Percentiles rank a stretch among this genome's conserved stretches.
phyloP scores from a whole-genome alignment of 1,284 basidiomycete species.

The Ceratobasidium sp. region DNA sequence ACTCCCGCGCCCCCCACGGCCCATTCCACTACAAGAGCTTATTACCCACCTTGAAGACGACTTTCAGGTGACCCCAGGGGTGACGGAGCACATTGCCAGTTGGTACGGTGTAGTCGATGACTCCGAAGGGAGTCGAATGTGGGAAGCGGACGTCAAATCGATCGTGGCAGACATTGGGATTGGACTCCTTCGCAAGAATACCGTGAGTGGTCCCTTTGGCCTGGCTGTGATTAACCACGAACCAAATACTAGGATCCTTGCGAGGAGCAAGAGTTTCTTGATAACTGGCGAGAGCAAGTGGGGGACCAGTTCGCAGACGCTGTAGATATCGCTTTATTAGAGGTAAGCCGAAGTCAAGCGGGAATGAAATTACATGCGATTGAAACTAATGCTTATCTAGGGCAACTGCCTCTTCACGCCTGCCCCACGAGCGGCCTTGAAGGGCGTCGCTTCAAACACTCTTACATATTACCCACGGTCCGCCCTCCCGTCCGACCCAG shows the following conservation, averaged over 20 bases:
- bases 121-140: conserved; percentile 57
- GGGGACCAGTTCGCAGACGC: conserved; percentile 75
- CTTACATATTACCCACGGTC: conserved; percentile 80
- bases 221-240: conserved; percentile 31
- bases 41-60: conserved; percentile 69
- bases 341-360: conserved; percentile 59
- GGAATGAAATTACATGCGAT: not conserved
- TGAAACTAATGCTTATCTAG: conserved; percentile 55
- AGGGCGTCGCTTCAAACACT: conserved; percentile 47
- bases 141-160: conserved; percentile 69
- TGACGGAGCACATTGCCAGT: conserved; percentile 74
- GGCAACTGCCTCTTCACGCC: conserved; percentile 70
- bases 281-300: conserved; percentile 73
- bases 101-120: conserved; percentile 75
- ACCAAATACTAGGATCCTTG: conserved; percentile 66
- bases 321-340: conserved; percentile 70
- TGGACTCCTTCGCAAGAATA: conserved; percentile 72
- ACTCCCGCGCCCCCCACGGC: conserved; percentile 65
- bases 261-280: conserved; percentile 64
- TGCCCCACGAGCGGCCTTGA: conserved; percentile 19
- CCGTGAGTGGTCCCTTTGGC: conserved; percentile 57
- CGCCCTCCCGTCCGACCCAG: conserved; percentile 74
- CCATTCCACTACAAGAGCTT: conserved; percentile 62
- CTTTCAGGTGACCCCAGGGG: conserved; percentile 72
- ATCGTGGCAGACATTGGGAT: conserved; percentile 75